phyloP scores from a whole-genome alignment of 257 asterid species.

The Penstemon barbatus region DNA sequence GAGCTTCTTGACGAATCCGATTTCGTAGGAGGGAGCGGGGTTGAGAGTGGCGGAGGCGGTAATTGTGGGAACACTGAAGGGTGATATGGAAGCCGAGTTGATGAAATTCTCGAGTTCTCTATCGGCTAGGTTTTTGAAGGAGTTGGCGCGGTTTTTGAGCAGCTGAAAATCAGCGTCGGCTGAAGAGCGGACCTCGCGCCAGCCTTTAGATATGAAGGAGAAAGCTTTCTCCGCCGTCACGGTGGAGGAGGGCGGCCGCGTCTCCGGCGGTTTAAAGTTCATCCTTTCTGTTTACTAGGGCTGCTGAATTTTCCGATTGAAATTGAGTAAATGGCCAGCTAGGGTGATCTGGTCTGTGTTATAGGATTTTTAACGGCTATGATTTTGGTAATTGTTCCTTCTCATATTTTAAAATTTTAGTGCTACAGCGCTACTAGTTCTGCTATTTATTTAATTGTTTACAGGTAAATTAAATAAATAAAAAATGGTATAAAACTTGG shows the following conservation, averaged over 20 bases:
- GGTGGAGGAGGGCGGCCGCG: conserved; percentile 47
- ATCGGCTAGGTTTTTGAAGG: conserved; percentile 77
- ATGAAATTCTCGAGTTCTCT: conserved; percentile 83
- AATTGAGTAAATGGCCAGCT: not conserved
- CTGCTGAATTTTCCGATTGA: conserved; percentile 29
- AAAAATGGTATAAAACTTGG: too few species aligned
- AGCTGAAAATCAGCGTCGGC: conserved; percentile 93
- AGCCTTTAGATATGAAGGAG: conserved; percentile 91
- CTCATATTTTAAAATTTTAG: too few species aligned
- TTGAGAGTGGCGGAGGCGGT: conserved; percentile 65
- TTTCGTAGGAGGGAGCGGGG: conserved; percentile 62
- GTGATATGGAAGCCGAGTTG: conserved; percentile 75
- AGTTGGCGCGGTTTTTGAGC: conserved; percentile 82
- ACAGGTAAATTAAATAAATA: too few species aligned
- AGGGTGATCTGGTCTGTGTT: conserved; percentile 4
- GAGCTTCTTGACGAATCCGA: conserved; percentile 82
- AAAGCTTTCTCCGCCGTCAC: conserved; percentile 91
- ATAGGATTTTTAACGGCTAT: conserved; percentile 38
- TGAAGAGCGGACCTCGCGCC: conserved; percentile 96
- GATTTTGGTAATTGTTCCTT: conserved; percentile 19
- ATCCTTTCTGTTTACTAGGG: conserved; percentile 21
- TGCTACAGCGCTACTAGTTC: too few species aligned
- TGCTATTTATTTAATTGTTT: too few species aligned
- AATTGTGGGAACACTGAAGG: conserved; percentile 65
- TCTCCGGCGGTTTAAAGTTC: conserved; percentile 67